Conservation (phyloP, 768 basidiomycete genomes). For the Lepiota subincarnata region DNA sequence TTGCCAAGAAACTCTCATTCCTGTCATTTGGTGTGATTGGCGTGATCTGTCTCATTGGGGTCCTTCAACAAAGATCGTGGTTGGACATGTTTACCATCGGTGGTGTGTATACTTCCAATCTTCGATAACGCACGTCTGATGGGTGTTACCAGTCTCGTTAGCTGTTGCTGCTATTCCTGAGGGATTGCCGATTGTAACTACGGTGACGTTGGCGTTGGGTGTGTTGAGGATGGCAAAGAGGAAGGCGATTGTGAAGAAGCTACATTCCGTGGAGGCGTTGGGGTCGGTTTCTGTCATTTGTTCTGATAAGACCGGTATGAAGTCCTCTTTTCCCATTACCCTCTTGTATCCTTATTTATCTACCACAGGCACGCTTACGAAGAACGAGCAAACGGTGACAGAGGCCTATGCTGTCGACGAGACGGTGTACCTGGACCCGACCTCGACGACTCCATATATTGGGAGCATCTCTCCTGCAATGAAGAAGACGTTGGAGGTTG, state of each 20-base stretch:
- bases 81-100: conserved; percentile 99
- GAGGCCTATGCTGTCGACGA: conserved; percentile 89
- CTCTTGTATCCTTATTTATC: conserved; percentile 7
- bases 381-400: conserved; percentile 93
- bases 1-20: conserved; percentile 87
- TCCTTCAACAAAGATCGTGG: conserved; percentile 83
- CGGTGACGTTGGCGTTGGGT: conserved; percentile 92
- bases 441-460: conserved; percentile 31
- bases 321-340: background rate
- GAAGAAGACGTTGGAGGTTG: conserved; percentile 72
- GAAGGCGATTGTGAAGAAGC: conserved; percentile 95
- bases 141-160: conserved; percentile 66
- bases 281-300: conserved; percentile 97
- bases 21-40: conserved; percentile 95
- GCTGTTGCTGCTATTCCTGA: conserved; percentile 99
- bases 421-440: conserved; percentile 58
- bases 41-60: conserved; percentile 86
- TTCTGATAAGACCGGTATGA: conserved; percentile 89
- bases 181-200: conserved; percentile 94
- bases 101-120: conserved; percentile 46
- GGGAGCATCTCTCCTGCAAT: conserved; percentile 58
- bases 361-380: conserved; percentile 80
- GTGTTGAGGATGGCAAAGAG: conserved; percentile 92
- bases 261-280: conserved; percentile 91
- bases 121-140: background rate